Conservation (phyloP, 345 rosid genomes). For the Hibiscus trionum region DNA sequence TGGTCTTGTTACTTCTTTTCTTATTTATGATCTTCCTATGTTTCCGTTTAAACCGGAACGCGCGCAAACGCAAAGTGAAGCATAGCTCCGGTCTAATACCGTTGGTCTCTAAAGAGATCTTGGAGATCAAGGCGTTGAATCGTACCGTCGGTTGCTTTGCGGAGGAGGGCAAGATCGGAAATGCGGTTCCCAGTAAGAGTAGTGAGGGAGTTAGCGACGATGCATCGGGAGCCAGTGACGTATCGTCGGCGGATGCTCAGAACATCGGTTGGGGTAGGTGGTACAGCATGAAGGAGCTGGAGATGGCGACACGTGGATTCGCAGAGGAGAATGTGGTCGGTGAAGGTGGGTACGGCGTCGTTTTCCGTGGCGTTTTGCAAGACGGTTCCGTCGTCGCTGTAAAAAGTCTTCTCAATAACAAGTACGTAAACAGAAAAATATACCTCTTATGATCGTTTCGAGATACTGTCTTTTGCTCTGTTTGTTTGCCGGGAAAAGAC, state of each 20-base stretch:
- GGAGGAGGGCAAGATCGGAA: slow-evolving; percentile 24
- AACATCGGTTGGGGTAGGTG: slow-evolving; percentile 92
- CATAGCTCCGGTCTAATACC: slow-evolving; percentile 76
- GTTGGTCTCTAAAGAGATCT: slow-evolving; percentile 59
- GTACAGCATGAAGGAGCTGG: slow-evolving; percentile 80
- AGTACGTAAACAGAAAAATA: slow-evolving; percentile 34
- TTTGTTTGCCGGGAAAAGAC: slow-evolving; percentile 25
- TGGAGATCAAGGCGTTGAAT: slow-evolving; percentile 54
- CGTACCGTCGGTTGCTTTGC: slow-evolving; percentile 14
- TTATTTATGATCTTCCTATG: slow-evolving; percentile 50
- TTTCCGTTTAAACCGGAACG: slow-evolving; percentile 34
- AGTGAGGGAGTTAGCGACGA: slow-evolving; percentile 18
- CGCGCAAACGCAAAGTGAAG: slow-evolving; percentile 49
- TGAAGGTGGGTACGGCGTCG: slow-evolving; percentile 95
- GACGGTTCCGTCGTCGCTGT: slow-evolving; percentile 87
- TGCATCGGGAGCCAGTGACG: slow-evolving; percentile 41
- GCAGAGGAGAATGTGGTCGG: slow-evolving; percentile 77
- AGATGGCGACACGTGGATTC: slow-evolving; percentile 76
- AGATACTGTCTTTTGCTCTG: not conserved
- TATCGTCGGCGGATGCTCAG: slow-evolving; percentile 31
- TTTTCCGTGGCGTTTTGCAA: slow-evolving; percentile 58
- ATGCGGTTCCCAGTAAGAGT: slow-evolving; percentile 16
- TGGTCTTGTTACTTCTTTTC: slow-evolving; percentile 26
- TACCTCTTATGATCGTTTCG: not conserved
- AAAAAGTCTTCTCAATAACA: slow-evolving; percentile 81